Conservation (phyloP, 768 basidiomycete species). For the Leccinellum luteum region DNA sequence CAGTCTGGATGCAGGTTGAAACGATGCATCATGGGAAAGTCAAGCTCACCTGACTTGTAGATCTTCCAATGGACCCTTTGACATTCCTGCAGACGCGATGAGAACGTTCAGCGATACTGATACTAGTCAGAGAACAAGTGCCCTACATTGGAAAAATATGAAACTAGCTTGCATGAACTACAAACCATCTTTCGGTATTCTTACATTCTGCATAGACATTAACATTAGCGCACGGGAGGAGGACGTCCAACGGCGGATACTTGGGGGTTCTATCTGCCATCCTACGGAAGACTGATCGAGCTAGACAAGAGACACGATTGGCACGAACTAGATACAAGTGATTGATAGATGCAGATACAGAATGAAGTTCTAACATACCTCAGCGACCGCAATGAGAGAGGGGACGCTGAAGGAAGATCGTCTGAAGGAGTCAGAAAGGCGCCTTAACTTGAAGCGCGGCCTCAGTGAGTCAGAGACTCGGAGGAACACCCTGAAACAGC, state of each 20-base stretch:
- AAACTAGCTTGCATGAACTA: constrained; percentile 37
- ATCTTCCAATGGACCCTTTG: constrained; percentile 40
- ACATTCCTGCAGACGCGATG: constrained; percentile 31
- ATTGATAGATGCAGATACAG: too few relatives aligned
- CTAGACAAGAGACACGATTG: too few relatives aligned
- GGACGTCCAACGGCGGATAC: constrained; percentile 24
- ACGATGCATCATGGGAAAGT: neutral
- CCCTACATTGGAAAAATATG: constrained; percentile 42
- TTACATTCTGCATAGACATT: constrained; percentile 26
- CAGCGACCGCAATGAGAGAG: too few relatives aligned
- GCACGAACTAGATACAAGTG: too few relatives aligned
- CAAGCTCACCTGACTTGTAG: constrained; percentile 36
- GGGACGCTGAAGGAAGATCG: too few relatives aligned
- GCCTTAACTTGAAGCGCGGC: too few relatives aligned
- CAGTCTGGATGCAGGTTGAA: constrained; percentile 16
- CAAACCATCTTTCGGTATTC: constrained; percentile 28
- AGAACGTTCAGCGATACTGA: neutral
- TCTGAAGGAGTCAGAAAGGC: too few relatives aligned
- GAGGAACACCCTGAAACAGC: too few relatives aligned
- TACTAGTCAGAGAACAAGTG: too few relatives aligned
- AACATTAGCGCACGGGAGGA: constrained; percentile 40
- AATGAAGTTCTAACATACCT: too few relatives aligned
- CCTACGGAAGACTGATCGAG: too few relatives aligned
- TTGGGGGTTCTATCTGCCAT: constrained; percentile 11
- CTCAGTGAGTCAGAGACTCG: too few relatives aligned